Evolutionary conservation across 345 rosid genomes (phyloP).

Genomic region (Fremontodendron californicum): DNA sequence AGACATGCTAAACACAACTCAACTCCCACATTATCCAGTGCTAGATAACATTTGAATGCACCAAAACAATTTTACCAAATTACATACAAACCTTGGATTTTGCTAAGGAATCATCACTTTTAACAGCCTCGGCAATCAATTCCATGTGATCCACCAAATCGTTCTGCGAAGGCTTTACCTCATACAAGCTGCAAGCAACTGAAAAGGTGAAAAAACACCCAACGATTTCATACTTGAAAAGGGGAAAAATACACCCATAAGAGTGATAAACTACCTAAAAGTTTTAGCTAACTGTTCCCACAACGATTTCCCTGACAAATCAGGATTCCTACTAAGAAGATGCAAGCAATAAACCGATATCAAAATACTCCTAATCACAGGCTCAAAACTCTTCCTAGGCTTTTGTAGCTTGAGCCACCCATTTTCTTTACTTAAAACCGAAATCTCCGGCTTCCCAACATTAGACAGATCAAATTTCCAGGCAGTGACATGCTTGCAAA

Average conservation of each 20-base stretch:
- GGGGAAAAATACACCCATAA: not conserved
- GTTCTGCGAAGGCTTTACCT: slow-evolving; percentile 62
- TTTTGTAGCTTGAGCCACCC: slow-evolving; percentile 63
- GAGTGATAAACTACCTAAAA: slow-evolving; percentile 42
- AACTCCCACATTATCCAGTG: not conserved
- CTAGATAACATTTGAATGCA: slow-evolving; percentile 7
- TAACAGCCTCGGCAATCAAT: slow-evolving; percentile 57
- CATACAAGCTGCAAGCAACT: slow-evolving; percentile 49
- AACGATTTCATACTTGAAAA: not conserved
- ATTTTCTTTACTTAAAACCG: slow-evolving; percentile 57
- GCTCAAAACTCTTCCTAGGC: slow-evolving; percentile 73
- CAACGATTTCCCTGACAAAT: slow-evolving; percentile 48
- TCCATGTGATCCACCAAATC: slow-evolving; percentile 70
- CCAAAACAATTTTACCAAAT: not conserved
- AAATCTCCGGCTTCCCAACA: slow-evolving; percentile 45
- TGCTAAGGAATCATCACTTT: slow-evolving; percentile 48
- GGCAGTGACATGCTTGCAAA: slow-evolving; percentile 54
- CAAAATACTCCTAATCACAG: slow-evolving; percentile 46
- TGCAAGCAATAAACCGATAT: slow-evolving; percentile 58
- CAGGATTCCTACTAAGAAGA: slow-evolving; percentile 47
- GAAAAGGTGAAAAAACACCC: not conserved
- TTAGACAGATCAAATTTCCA: slow-evolving; percentile 72
- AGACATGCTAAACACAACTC: not conserved
- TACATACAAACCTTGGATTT: slow-evolving; percentile 56
- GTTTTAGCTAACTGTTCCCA: slow-evolving; percentile 56